Conservation (phyloP, 306 rosid species). For the Rubus idaeus region DNA sequence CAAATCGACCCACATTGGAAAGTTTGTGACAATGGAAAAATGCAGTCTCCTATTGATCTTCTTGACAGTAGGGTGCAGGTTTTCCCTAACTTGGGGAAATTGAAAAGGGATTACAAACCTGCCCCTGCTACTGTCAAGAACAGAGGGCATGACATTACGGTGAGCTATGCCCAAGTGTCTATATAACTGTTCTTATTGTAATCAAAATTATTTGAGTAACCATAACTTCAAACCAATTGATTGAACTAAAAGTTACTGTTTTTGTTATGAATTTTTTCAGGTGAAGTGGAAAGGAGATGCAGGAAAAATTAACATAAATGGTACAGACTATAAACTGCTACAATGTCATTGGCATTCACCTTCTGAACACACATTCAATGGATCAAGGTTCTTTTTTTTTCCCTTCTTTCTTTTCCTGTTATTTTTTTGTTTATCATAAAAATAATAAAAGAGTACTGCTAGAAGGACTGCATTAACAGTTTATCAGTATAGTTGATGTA, state of each 20-base stretch:
- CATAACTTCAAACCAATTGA: background rate
- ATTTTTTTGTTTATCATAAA: background rate
- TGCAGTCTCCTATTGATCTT: conserved; percentile 83
- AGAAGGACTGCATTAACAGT: background rate
- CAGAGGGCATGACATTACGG: conserved; percentile 64
- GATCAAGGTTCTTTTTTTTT: conserved; percentile 44
- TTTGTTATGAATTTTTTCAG: conserved; percentile 36
- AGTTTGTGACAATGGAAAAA: conserved; percentile 54
- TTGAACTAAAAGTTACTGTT: background rate
- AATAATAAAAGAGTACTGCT: background rate
- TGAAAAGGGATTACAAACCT: conserved; percentile 49
- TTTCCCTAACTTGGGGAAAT: conserved; percentile 45
- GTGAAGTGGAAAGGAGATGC: conserved; percentile 61
- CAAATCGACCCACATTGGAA: conserved; percentile 59
- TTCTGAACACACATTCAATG: conserved; percentile 74
- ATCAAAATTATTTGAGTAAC: background rate
- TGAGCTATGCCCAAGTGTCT: conserved; percentile 18
- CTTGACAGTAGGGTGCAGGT: conserved; percentile 35
- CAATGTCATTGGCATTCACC: conserved; percentile 91
- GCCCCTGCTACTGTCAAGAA: conserved; percentile 63
- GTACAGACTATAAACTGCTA: conserved; percentile 44
- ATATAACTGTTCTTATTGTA: background rate
- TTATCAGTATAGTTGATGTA: background rate
- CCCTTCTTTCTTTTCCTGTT: background rate
- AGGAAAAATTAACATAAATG: conserved; percentile 57